Conservation (phyloP, 768 basidiomycete genomes). For the Panellus pusillus region DNA sequence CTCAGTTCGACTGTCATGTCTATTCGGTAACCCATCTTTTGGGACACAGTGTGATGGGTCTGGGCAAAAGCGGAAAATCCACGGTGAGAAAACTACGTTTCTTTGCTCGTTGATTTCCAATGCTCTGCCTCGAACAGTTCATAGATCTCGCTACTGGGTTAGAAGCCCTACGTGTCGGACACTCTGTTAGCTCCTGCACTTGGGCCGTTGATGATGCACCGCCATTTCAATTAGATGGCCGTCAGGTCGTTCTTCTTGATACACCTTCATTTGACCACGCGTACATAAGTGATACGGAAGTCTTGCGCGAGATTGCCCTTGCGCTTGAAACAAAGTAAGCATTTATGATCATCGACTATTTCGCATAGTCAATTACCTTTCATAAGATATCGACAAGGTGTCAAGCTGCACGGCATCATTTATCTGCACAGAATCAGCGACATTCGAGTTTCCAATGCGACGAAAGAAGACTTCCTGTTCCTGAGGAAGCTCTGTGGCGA, state of each 20-base stretch:
- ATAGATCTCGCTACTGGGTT: conserved; percentile 55
- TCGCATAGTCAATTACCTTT: neutral
- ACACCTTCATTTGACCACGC: conserved; percentile 65
- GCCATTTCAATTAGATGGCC: conserved; percentile 44
- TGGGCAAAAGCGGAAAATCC: too few species aligned
- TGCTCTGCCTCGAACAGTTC: conserved; percentile 36
- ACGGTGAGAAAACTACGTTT: too few species aligned
- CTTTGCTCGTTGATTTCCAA: too few species aligned
- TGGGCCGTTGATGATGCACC: conserved; percentile 41
- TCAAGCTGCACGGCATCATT: conserved; percentile 51
- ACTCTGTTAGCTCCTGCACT: conserved; percentile 52
- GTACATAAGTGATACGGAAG: conserved; percentile 43
- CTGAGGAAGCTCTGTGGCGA: conserved; percentile 57
- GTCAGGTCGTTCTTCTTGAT: conserved; percentile 48
- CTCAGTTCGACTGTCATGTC: too few species aligned
- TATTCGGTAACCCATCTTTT: too few species aligned
- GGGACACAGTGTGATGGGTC: too few species aligned
- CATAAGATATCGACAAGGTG: conserved; percentile 32
- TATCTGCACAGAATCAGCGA: conserved; percentile 42
- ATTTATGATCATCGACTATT: neutral
- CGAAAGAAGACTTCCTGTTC: conserved; percentile 51
- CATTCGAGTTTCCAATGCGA: conserved; percentile 41
- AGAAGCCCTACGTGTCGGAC: conserved; percentile 40
- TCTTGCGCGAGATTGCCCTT: conserved; percentile 52
- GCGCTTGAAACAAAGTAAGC: conserved; percentile 23